Base-by-base conservation (phyloP, 805 yeast genomes). In the Teunomyces atbi region DNA sequence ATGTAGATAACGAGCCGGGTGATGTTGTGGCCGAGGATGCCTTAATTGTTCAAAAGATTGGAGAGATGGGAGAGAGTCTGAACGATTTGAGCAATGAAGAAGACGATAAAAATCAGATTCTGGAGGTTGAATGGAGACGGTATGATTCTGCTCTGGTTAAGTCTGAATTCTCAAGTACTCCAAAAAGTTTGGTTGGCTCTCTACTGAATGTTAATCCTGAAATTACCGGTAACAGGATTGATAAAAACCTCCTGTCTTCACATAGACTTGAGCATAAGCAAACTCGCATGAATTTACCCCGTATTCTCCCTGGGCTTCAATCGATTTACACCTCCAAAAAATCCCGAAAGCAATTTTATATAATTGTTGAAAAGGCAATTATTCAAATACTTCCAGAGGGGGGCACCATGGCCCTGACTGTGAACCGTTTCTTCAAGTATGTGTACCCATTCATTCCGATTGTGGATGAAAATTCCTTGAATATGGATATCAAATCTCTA, bases 371-470 rank as follows among this genome's bases (percentile, higher is more conserved):
- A 45, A 46, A 56, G n/a, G 59, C 64, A 3, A 56, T 68, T 1
- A 35, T 66, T 11, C 51, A 54, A 42, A 51, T 70, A 1, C 52
- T 72, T 12, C 77, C 77, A 1, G 46, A 56, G 29, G 60, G 57
- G 20, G 43, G 53, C 11, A 64, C 56, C 29, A 39, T 59, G 26
- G 51, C 59, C 15, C 52, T 60, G 43, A 58, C 71, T 10, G 58
- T 66, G 38, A 52, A 57, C 39, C 59, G 69, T 26, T 72, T 59
- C 46, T 71, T 69, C 56, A 64, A 62, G 44, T 69, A 65, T 55
- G 74, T 69, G n/a, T 57, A 59, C 41, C 74, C 75, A 7, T 66
- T 72, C 42, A 57, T 69, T 16, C 71, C 74, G 2, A 53, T 71
- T 11, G 40, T 71, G 2, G 66, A 67, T 42, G 72, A 70, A 47